Evolutionary conservation across 2,329 filamentous ascomycete genomes (phyloP), one percentile per base, ranked within the genome.

Genomic region (Alternaria longipes): DNA sequence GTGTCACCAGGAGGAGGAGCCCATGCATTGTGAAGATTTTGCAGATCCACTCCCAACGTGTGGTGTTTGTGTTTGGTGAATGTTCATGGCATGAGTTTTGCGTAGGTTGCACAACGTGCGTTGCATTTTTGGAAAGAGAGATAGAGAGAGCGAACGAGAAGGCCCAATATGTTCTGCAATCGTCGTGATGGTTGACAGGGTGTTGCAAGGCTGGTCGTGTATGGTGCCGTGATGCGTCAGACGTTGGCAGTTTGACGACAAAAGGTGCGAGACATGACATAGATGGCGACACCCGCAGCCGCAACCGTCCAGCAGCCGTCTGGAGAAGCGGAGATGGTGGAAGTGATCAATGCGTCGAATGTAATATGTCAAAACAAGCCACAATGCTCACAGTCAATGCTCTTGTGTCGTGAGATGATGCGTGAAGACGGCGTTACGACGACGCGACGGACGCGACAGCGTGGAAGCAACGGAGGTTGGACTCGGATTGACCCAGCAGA

Each of bases 21-120:
- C 54, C 46, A 58, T 63, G 56, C 64, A 63, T 66, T 26, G 60
- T 64, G 68, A 72, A 68, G 68, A 64, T 51, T 68, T 58, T 69
- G 66, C 64, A 63, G 30, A 38, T 68, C 67, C 62, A 65, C 62
- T 62, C n/a, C 36, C n/a, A 40, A 20, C 36, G 36, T 40, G 36
- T 40, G 36, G 36, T 40, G 36, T 40, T 40, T 40, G 36, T 40
- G 28, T 41, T 30, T 22, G 14, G 54, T 12, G 41, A 40, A 51
- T 34, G 20, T 30, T 32, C 52, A 54, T 54, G 52, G 46, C 20
- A 54, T 45, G 52, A 46, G 9, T 8, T 38, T 28, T 54, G 52
- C 52, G n/a, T 46, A 38, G 14, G 46, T 44, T 42, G 54, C 54
- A 46, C 41, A 36, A 40, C 42, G 12, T 32, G 44, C 34, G 44